phyloP scores from a whole-genome alignment of 805 yeast species.

The Priceomyces haplophilus region DNA sequence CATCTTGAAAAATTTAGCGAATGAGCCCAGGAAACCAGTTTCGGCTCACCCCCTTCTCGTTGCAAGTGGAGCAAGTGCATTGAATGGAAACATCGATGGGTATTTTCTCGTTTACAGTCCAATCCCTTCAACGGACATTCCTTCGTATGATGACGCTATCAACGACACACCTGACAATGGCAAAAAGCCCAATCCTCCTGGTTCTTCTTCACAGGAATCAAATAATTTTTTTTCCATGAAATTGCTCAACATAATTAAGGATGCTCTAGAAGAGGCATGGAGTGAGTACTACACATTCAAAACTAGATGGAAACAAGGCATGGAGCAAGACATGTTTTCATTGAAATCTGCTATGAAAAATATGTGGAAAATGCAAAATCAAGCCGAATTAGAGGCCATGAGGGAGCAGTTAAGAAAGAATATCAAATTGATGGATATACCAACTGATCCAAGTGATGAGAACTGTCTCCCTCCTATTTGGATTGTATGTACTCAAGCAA shows the following conservation, averaged over 20 bases:
- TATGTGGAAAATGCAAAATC: constrained; percentile 49
- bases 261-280: constrained; percentile 72
- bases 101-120: constrained; percentile 68
- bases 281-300: constrained; percentile 56
- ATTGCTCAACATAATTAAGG: constrained; percentile 46
- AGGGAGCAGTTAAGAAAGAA: constrained; percentile 25
- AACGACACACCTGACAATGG: background rate
- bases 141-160: constrained; percentile 45
- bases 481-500: constrained; percentile 61
- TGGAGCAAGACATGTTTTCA: constrained; percentile 66
- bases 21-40: constrained; percentile 59
- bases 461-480: constrained; percentile 60
- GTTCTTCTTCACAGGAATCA: constrained; percentile 15
- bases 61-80: constrained; percentile 76
- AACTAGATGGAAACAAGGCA: constrained; percentile 56
- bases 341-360: constrained; percentile 54
- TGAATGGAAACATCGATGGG: constrained; percentile 75
- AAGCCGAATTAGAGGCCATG: constrained; percentile 15
- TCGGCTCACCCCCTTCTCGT: constrained; percentile 66
- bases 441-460: constrained; percentile 34
- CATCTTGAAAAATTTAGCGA: constrained; percentile 57
- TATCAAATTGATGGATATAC: constrained; percentile 19
- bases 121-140: constrained; percentile 62
- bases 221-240: background rate
- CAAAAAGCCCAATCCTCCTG: constrained; percentile 2